Percentiles rank a stretch among this genome's conserved stretches.
Evolutionary conservation across 2,329 filamentous ascomycete genomes (phyloP).

Genomic region (Neonectria magnoliae): DNA sequence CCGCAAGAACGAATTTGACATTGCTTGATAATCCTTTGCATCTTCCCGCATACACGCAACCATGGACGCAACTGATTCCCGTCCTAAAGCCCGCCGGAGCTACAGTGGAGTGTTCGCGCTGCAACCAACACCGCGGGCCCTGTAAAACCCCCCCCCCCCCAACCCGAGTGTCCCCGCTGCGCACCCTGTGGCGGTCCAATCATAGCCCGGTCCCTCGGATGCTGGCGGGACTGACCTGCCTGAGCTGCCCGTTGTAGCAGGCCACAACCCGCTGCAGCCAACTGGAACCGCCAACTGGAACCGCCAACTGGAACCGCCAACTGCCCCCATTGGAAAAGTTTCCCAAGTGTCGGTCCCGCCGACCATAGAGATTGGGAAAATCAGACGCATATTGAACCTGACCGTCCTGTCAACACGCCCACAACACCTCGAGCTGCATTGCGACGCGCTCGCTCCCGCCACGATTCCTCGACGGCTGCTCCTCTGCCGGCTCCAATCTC

Average conservation of each 20-base stretch:
- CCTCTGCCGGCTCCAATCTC: neutral
- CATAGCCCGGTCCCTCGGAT: slow-evolving; percentile 16
- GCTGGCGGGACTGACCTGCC: slow-evolving; percentile 34
- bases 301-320: too few relatives aligned
- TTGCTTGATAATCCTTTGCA: neutral
- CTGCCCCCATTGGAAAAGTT: slow-evolving; percentile 39
- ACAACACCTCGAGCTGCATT: slow-evolving; percentile 13
- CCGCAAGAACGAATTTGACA: neutral
- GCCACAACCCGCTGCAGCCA: slow-evolving; percentile 18
- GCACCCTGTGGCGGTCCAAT: slow-evolving; percentile 22
- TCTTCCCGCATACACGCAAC: neutral
- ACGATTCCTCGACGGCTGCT: neutral
- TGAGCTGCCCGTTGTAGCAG: slow-evolving; percentile 14
- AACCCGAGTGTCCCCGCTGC: slow-evolving; percentile 3
- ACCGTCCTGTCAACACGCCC: slow-evolving; percentile 9
- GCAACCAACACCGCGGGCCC: neutral
- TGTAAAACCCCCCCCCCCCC: neutral
- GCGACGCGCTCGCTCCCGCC: neutral
- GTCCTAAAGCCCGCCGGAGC: neutral
- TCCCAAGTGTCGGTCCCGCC: slow-evolving; percentile 39
- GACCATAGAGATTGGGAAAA: slow-evolving; percentile 33
- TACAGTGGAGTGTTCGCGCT: slow-evolving; percentile 14
- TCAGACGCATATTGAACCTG: slow-evolving; percentile 15
- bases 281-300: slow-evolving; percentile 1
- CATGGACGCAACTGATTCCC: neutral